These are phyloP conservation scores for Phytophthora macrochlamydospora DNA, from an alignment of 352 stramenopile species.

Conservation along the genomic window DNA sequence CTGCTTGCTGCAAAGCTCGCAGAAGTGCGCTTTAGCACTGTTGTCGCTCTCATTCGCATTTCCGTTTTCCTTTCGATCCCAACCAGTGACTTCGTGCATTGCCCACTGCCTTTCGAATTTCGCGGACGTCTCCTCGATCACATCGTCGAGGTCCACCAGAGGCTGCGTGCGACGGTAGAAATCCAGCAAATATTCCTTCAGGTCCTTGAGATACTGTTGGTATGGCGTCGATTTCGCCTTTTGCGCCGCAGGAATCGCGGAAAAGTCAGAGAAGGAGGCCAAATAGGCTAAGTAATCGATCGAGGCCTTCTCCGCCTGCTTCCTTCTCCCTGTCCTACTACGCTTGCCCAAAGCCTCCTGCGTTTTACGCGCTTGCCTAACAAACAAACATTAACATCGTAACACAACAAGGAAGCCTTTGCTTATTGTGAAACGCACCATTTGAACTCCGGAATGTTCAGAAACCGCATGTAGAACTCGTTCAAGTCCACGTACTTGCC, in stretches of 20 bases:
- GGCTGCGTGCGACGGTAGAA: slow-evolving; percentile 90
- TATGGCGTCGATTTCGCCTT: slow-evolving; percentile 37
- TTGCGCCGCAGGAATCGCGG: slow-evolving; percentile 55
- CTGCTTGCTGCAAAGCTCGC: slow-evolving; percentile 69
- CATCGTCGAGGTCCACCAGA: slow-evolving; percentile 87
- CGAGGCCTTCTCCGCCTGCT: slow-evolving; percentile 10
- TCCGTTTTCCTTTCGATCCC: slow-evolving; percentile 32
- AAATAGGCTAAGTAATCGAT: slow-evolving; percentile 84
- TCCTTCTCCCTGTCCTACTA: slow-evolving; percentile 21
- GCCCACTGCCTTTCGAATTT: slow-evolving; percentile 89
- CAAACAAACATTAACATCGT: background rate
- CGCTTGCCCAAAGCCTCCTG: slow-evolving; percentile 24
- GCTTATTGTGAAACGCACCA: slow-evolving; percentile 13
- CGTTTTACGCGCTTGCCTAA: slow-evolving; percentile 41
- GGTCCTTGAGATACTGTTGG: slow-evolving; percentile 39
- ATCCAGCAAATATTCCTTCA: slow-evolving; percentile 83
- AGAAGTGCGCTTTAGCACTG: slow-evolving; percentile 47
- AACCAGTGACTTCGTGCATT: slow-evolving; percentile 58
- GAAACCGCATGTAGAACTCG: slow-evolving; percentile 78
- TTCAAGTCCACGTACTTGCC: slow-evolving; percentile 92
- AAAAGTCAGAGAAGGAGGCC: slow-evolving; percentile 69
- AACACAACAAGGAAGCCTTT: too few species aligned
- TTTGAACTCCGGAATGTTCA: slow-evolving; percentile 79
- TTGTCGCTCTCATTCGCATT: slow-evolving; percentile 7
- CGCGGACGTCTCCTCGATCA: slow-evolving; percentile 77